A percentile compares a stretch with the other conserved stretches of the same genome.
Evolutionary conservation across 306 rosid genomes (phyloP).

Genomic region (Morella rubra): DNA sequence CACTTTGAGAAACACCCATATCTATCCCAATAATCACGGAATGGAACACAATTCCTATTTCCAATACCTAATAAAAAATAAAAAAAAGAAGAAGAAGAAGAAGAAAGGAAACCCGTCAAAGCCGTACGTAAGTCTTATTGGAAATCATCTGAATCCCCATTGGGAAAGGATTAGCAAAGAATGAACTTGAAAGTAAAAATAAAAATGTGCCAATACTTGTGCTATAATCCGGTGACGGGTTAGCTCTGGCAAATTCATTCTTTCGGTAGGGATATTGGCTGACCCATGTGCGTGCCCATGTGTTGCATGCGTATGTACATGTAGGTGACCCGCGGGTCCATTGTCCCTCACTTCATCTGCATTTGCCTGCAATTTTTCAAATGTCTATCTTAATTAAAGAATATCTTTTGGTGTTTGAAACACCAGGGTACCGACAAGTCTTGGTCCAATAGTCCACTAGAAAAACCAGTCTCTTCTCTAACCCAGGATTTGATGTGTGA

Average conservation of each 20-base stretch:
- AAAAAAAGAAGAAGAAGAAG: too few species aligned
- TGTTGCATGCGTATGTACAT: conserved; percentile 57
- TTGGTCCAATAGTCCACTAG: too few species aligned
- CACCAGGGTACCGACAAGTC: too few species aligned
- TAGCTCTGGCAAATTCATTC: conserved; percentile 28
- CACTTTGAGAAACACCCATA: conserved; percentile 42
- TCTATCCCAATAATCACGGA: conserved; percentile 59
- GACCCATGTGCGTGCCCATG: conserved; percentile 76
- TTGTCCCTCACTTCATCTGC: conserved; percentile 23
- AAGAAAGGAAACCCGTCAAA: background rate
- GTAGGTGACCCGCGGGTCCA: conserved; percentile 42
- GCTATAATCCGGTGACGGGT: conserved; percentile 59
- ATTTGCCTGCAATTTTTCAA: conserved; percentile 4
- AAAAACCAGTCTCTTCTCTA: too few species aligned
- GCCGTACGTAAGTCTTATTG: background rate
- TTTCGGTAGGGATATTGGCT: background rate
- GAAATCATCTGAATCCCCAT: background rate
- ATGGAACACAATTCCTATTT: conserved; percentile 60
- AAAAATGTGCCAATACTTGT: conserved; percentile 35
- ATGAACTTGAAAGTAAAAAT: background rate
- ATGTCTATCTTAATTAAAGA: background rate
- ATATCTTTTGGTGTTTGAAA: too few species aligned
- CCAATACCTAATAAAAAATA: conserved; percentile 37
- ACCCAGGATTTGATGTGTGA: too few species aligned
- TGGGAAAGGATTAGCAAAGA: background rate